phyloP scores from a whole-genome alignment of 805 yeast genomes.

The Candida michaelii region DNA sequence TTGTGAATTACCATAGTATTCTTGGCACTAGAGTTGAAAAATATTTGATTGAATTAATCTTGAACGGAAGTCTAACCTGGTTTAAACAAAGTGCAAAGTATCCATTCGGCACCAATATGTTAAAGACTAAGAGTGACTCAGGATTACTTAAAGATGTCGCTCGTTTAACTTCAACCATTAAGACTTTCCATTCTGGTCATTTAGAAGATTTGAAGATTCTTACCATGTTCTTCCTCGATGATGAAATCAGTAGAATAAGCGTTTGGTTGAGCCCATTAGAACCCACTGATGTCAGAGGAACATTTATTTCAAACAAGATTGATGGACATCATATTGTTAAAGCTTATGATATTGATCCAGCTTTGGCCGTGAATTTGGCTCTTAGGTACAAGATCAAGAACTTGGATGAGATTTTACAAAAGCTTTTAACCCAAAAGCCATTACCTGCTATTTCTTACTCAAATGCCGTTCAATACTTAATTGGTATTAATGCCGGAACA shows the following conservation, averaged over 20 bases:
- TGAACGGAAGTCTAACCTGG: slow-evolving; percentile 78
- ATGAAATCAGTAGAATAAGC: slow-evolving; percentile 69
- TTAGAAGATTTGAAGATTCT: slow-evolving; percentile 54
- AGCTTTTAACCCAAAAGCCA: slow-evolving; percentile 57
- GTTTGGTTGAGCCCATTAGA: slow-evolving; percentile 76
- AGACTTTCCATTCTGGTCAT: slow-evolving; percentile 21
- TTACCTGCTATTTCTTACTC: slow-evolving; percentile 54
- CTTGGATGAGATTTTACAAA: slow-evolving; percentile 38
- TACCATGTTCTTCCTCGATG: slow-evolving; percentile 62
- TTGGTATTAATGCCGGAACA: slow-evolving; percentile 38
- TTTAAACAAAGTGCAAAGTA: slow-evolving; percentile 59
- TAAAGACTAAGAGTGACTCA: slow-evolving; percentile 70
- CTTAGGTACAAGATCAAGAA: slow-evolving; percentile 52
- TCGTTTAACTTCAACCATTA: slow-evolving; percentile 21
- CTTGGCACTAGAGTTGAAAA: slow-evolving; percentile 47
- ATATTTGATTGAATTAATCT: slow-evolving; percentile 49
- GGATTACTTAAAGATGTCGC: slow-evolving; percentile 56
- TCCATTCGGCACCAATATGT: slow-evolving; percentile 83
- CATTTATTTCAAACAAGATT: slow-evolving; percentile 31
- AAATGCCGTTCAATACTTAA: slow-evolving; percentile 57
- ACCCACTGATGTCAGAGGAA: slow-evolving; percentile 41
- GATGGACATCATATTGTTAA: slow-evolving; percentile 44
- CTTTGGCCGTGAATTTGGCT: slow-evolving; percentile 68
- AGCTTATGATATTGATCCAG: slow-evolving; percentile 70
- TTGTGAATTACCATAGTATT: slow-evolving; percentile 55